phyloP scores from a whole-genome alignment of 2,329 filamentous ascomycete genomes.

The Juglanconis juglandina region DNA sequence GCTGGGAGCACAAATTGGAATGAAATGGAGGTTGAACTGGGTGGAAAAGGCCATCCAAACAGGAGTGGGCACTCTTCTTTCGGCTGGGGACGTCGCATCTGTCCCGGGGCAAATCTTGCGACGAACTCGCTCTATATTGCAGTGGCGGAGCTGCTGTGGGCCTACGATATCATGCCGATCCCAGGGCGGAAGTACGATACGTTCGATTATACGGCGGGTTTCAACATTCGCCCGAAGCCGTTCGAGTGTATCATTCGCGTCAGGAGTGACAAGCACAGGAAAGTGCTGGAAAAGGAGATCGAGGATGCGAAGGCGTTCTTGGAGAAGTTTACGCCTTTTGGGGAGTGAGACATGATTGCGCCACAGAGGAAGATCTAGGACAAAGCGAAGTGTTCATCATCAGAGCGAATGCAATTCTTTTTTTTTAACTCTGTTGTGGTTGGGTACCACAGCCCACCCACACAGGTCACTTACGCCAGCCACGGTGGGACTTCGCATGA shows the following conservation, averaged over 20 bases:
- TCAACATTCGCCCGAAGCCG: conserved; percentile 22
- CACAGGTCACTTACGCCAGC: too few relatives aligned
- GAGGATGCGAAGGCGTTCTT: conserved; percentile 15
- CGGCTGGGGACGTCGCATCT: conserved; percentile 41
- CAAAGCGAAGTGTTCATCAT: neutral
- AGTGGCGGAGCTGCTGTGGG: conserved; percentile 43
- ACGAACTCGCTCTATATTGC: conserved; percentile 24
- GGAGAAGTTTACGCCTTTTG: conserved; percentile 22
- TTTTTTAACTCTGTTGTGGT: too few relatives aligned
- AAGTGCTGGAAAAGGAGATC: conserved; percentile 18
- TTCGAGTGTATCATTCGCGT: conserved; percentile 20
- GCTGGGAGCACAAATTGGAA: neutral
- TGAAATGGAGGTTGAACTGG: conserved; percentile 8
- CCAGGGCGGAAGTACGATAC: conserved; percentile 19
- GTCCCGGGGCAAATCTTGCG: conserved; percentile 24
- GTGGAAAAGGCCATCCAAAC: conserved; percentile 16
- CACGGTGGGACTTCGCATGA: too few relatives aligned
- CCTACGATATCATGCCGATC: conserved; percentile 31
- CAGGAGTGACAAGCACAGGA: conserved; percentile 19
- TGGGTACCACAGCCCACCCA: too few relatives aligned
- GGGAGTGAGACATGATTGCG: conserved; percentile 3
- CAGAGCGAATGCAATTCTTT: too few relatives aligned
- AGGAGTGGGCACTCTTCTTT: conserved; percentile 39
- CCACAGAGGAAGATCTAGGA: neutral
- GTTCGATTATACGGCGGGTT: conserved; percentile 23